Evolutionary conservation across 2,329 filamentous ascomycete species (phyloP).

Genomic region (Sclerotinia borealis): DNA sequence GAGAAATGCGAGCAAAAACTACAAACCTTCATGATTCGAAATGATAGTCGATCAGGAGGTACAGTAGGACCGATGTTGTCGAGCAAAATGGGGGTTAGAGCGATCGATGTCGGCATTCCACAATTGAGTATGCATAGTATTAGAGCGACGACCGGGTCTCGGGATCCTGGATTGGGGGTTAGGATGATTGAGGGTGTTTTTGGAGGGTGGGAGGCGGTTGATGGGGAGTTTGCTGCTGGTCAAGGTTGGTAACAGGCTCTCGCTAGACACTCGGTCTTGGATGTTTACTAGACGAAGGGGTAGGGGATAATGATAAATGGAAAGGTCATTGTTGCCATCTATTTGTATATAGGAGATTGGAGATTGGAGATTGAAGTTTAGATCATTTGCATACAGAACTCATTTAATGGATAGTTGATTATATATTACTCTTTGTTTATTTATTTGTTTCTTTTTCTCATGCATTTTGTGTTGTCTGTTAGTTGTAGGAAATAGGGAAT

Average conservation of each 20-base stretch:
- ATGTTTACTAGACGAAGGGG: no score
- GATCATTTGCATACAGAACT: no score
- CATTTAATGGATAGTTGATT: no score
- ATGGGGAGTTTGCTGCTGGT: conserved; percentile 59
- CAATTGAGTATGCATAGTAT: conserved; percentile 95
- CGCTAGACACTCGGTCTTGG: no score
- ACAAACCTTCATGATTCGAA: conserved; percentile 91
- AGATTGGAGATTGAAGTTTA: no score
- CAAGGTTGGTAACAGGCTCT: conserved; percentile 24
- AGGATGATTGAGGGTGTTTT: conserved; percentile 86
- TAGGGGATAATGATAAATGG: no score
- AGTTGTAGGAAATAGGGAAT: no score
- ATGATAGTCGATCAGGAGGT: conserved; percentile 81
- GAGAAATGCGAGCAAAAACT: conserved; percentile 64
- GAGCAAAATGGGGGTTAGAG: conserved; percentile 71
- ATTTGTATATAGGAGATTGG: no score
- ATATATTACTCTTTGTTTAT: no score
- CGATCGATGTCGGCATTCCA: conserved; percentile 82
- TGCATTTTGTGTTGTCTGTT: no score
- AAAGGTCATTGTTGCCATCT: no score
- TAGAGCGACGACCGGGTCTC: conserved; percentile 75
- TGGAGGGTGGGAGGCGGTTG: conserved; percentile 78
- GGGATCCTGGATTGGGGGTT: conserved; percentile 84
- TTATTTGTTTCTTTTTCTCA: no score
- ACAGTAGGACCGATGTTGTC: conserved; percentile 95